Evolutionary conservation across 345 rosid species (phyloP), one percentile per base, ranked within the genome.

Genomic region (Dovyalis caffra): DNA sequence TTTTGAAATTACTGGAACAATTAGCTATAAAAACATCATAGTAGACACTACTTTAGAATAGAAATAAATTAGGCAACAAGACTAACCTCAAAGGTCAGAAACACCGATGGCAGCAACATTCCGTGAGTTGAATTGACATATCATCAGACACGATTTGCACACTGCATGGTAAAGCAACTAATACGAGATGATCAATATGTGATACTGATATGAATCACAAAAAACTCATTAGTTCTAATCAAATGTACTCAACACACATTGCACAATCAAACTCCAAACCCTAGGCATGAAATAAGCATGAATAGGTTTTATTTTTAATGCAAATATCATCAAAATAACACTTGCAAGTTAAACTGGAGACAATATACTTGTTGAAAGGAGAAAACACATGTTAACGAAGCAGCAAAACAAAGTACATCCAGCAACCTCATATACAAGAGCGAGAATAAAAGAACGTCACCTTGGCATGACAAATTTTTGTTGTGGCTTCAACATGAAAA

Each of bases 391-490:
- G 29, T 43, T 43, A 14, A 43, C 49, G 15, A 14, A 43, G 20
- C 49, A 43, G 49, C 49, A 14, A 43, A 43, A 43, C 16, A 43
- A 43, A 14, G 49, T 8, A 58, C 56, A 37, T n/a, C 58, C 15
- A 53, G 62, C 26, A 57, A 57, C 29, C 62, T 8, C 62, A 57
- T 26, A 14, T 18, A 26, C 4, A 23, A 37, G 34, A 60, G 61
- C 61, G 75, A 43, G 53, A 34, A 32, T 58, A 1, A 35, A 71
- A 58, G 10, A 67, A 33, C 8, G 40, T 75, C 45, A 89, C 88
- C 90, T 86, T 87, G n/a, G 87, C 84, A 62, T 78, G 86, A 81
- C 86, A 85, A 67, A 85, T 86, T 77, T 83, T 86, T 9, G 91
- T 84, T 76, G 86, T 78, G 33, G 83, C 90, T 68, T 86, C 89